phyloP scores from a whole-genome alignment of 352 stramenopile species.

The Sclerospora graminicola region DNA sequence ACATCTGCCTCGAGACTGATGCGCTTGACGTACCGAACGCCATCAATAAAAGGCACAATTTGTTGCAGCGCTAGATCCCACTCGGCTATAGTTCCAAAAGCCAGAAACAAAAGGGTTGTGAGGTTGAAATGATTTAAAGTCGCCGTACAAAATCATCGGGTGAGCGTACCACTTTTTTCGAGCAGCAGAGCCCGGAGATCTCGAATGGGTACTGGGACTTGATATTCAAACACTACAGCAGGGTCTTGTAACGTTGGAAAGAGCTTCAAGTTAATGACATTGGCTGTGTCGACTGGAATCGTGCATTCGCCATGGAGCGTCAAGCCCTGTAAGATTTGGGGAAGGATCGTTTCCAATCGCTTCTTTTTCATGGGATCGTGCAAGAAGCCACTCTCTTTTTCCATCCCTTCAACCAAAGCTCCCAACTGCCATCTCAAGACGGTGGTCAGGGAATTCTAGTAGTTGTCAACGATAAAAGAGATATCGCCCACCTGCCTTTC shows the following conservation, averaged over 20 bases:
- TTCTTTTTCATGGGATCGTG: conserved; percentile 56
- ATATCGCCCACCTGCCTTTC: conserved; percentile 36
- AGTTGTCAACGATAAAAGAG: neutral
- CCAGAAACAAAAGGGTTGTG: neutral
- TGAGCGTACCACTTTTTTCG: conserved; percentile 56
- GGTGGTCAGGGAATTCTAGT: too few species aligned
- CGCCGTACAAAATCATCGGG: neutral
- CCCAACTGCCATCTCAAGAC: conserved; percentile 25
- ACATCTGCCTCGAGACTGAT: conserved; percentile 85
- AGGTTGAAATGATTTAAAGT: neutral
- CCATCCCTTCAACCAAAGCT: conserved; percentile 79
- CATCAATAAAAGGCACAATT: conserved; percentile 87
- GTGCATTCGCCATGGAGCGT: conserved; percentile 69
- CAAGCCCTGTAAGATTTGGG: conserved; percentile 62
- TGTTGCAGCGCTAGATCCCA: conserved; percentile 84
- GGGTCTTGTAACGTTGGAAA: conserved; percentile 70
- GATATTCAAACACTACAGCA: conserved; percentile 62
- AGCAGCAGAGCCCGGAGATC: conserved; percentile 58
- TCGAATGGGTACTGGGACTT: conserved; percentile 75
- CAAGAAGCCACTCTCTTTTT: conserved; percentile 81
- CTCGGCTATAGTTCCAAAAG: conserved; percentile 39
- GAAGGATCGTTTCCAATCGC: conserved; percentile 50
- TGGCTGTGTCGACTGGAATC: conserved; percentile 71
- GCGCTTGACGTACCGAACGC: conserved; percentile 84
- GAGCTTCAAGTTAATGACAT: conserved; percentile 84